Evolutionary conservation across 192 early-diverging fungal genomes (phyloP).

Genomic region (Glomus cerebriforme): DNA sequence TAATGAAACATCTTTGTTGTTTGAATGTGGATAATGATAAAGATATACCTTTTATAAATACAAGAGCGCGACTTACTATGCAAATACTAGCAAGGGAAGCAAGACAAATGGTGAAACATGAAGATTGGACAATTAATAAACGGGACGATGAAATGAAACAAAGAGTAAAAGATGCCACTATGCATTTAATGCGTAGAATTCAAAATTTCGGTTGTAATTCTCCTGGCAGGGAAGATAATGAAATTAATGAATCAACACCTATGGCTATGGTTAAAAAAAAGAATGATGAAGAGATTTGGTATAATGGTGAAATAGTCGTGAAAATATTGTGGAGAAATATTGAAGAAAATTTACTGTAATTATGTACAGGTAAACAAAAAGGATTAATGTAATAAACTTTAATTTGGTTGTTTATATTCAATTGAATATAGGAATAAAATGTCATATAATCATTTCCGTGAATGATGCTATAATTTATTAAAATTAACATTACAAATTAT

Average conservation of each 20-base stretch:
- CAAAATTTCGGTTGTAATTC: neutral
- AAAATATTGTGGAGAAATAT: neutral
- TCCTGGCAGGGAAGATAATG: neutral
- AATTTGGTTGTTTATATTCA: too few species aligned
- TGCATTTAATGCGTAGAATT: neutral
- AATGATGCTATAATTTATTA: too few species aligned
- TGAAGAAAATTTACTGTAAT: neutral
- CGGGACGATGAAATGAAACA: conserved; percentile 9
- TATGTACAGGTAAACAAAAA: neutral
- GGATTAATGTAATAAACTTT: neutral
- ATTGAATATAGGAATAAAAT: neutral
- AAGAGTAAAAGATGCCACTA: neutral
- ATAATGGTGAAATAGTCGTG: conserved; percentile 8
- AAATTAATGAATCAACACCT: neutral
- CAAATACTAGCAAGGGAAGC: conserved; percentile 11
- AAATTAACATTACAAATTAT: too few species aligned
- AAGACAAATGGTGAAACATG: conserved; percentile 8
- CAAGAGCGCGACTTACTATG: neutral
- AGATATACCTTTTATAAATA: neutral
- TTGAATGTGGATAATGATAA: neutral
- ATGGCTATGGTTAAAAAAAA: neutral
- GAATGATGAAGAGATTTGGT: conserved; percentile 1
- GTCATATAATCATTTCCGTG: neutral
- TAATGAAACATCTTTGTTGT: conserved; percentile 7
- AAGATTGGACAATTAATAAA: neutral